Base-by-base conservation (phyloP, 257 asterid genomes). In the Leptodermis oblonga region DNA sequence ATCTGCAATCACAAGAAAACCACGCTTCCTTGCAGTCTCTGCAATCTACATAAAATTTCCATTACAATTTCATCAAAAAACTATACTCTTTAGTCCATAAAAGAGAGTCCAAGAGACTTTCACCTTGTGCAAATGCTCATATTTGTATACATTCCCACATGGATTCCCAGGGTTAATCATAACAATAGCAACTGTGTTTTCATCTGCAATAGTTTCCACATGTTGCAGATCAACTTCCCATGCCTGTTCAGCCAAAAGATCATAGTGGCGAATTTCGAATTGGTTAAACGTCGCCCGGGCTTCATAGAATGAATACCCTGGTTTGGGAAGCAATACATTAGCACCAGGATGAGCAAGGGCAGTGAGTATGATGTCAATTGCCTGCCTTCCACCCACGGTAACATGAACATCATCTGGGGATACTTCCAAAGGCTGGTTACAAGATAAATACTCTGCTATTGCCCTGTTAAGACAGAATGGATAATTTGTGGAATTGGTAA, bases 101-200 rank as follows among this genome's bases (percentile, higher is more conserved):
- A 56, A 69, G 37, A 14, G 37, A 31, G 46, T n/a, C 26, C n/a
- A 12, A 1, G 3, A 33, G 23, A 31, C n/a, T 2, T 23, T 55
- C 36, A 90, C 96, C 90, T 86, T 82, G 17, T 80, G 80, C 73
- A 90, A 67, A 76, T 87, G 96, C 43, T 84, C 84, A 49, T 34
- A 48, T 23, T 74, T 59, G 84, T 73, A 86, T 66, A 90, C 90
- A 82, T 68, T 86, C 58, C 95, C 96, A 82, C 92, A 84, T 0
- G 96, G 96, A 74, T 87, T 90, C 25, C 95, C 92, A 0, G 96
- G 95, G 71, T 90, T 90, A 74, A 81, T 74, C 11, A 90, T 76
- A 67, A 83, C 90, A 76, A 90, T 78, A 9, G 92, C 95, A 67
- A 90, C 86, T 7, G 96, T 86, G 11, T 75, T 86, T 37, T 86